These are phyloP conservation scores for Microdochium trichocladiopsis DNA, from an alignment of 2,329 filamentous ascomycete species.

Conservation along the genomic window DNA sequence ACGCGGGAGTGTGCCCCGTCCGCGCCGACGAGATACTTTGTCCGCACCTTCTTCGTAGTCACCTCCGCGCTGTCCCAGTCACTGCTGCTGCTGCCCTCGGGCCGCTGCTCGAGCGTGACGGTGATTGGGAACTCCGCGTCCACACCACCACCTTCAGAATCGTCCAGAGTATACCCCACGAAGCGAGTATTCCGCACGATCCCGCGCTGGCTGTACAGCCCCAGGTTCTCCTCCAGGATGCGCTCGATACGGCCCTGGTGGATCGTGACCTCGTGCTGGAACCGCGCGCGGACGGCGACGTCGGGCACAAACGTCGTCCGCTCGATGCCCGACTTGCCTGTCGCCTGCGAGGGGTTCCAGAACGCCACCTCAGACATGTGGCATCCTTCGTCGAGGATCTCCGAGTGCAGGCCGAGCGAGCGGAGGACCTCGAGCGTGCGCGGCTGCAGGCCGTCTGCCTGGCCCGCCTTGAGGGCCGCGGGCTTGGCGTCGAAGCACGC, in stretches of 20 bases:
- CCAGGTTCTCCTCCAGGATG: slow-evolving; percentile 31
- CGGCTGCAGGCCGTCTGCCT: slow-evolving; percentile 33
- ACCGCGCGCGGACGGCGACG: slow-evolving; percentile 27
- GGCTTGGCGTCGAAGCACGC: slow-evolving; percentile 33
- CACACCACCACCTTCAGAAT: slow-evolving; percentile 13
- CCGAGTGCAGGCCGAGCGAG: slow-evolving; percentile 28
- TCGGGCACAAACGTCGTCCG: slow-evolving; percentile 29
- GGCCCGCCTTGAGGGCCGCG: slow-evolving; percentile 27
- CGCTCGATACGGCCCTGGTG: slow-evolving; percentile 37
- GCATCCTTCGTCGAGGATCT: slow-evolving; percentile 28
- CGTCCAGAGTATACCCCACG: slow-evolving; percentile 23
- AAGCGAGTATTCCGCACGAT: slow-evolving; percentile 25
- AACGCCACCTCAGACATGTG: slow-evolving; percentile 28
- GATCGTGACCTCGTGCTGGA: slow-evolving; percentile 31
- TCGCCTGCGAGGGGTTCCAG: slow-evolving; percentile 22
- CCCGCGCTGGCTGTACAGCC: slow-evolving; percentile 25
- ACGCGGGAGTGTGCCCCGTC: slow-evolving; percentile 33
- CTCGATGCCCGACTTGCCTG: slow-evolving; percentile 22
- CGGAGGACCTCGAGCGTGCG: slow-evolving; percentile 33
- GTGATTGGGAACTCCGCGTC: slow-evolving; percentile 45
- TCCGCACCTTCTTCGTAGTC: slow-evolving; percentile 13
- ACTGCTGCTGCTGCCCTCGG: background rate
- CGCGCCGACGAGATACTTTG: slow-evolving; percentile 32
- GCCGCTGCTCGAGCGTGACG: slow-evolving; percentile 38
- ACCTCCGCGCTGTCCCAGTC: background rate